Evolutionary conservation across 2,329 filamentous ascomycete genomes (phyloP).

Genomic region (Colletotrichum tanaceti): DNA sequence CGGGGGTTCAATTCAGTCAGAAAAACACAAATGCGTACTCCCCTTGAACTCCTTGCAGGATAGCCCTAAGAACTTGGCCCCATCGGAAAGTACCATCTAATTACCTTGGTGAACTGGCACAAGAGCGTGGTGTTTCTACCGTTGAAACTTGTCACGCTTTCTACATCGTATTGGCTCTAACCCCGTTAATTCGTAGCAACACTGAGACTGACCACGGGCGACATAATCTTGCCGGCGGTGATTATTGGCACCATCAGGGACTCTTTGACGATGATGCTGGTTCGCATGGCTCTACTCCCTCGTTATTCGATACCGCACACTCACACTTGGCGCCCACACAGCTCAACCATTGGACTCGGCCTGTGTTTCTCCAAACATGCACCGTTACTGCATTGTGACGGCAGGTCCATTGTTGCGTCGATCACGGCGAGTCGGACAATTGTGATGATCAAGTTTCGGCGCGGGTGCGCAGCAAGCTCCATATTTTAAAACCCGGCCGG

Average conservation of each 20-base stretch:
- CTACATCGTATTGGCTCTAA: slow-evolving; percentile 20
- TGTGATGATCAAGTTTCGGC: slow-evolving; percentile 14
- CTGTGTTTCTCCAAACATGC: slow-evolving; percentile 16
- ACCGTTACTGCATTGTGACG: slow-evolving; percentile 9
- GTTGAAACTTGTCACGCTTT: slow-evolving; percentile 32
- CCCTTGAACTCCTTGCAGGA: neutral
- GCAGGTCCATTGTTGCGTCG: slow-evolving; percentile 10
- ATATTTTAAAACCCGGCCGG: slow-evolving; percentile 35
- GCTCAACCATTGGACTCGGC: neutral
- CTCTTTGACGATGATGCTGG: neutral
- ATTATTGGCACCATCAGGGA: neutral
- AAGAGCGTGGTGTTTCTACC: slow-evolving; percentile 18
- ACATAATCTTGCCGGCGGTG: neutral
- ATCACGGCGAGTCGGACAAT: slow-evolving; percentile 22
- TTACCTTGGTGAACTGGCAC: neutral
- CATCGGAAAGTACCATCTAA: slow-evolving; percentile 11
- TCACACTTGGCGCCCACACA: no score
- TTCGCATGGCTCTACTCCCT: neutral
- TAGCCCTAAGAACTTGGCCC: neutral
- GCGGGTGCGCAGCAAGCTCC: slow-evolving; percentile 29
- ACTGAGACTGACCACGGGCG: slow-evolving; percentile 16
- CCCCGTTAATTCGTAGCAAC: slow-evolving; percentile 17
- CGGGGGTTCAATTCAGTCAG: slow-evolving; percentile 15
- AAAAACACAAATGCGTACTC: neutral
- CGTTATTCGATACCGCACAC: neutral